Evolutionary conservation across 345 rosid genomes (phyloP).

Genomic region (Camelina sativa): DNA sequence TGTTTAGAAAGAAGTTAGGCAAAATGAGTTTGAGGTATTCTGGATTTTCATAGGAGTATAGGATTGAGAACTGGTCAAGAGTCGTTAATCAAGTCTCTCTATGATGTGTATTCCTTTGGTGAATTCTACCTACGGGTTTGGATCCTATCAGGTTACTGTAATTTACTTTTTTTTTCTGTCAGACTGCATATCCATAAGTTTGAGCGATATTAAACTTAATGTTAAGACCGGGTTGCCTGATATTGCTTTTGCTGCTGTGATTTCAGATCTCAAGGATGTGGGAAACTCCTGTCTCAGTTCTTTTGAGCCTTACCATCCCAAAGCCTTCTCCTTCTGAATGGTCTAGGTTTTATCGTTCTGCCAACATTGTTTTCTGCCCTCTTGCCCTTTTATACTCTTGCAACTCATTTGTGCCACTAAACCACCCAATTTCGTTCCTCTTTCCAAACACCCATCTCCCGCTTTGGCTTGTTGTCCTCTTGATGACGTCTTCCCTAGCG

Average conservation of each 20-base stretch:
- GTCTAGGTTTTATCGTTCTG: slow-evolving; percentile 75
- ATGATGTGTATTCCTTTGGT: slow-evolving; percentile 3
- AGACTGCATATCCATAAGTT: slow-evolving; percentile 15
- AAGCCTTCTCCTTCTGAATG: slow-evolving; percentile 77
- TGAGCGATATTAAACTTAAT: background rate
- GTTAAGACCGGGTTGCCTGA: background rate
- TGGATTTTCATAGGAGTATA: background rate
- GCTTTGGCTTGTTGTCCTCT: slow-evolving; percentile 77
- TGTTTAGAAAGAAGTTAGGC: slow-evolving; percentile 13
- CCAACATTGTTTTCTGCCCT: slow-evolving; percentile 84
- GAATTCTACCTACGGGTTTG: background rate
- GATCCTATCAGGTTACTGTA: slow-evolving; percentile 7
- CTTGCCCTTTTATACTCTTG: slow-evolving; percentile 76
- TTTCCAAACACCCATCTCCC: slow-evolving; percentile 73
- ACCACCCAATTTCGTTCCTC: slow-evolving; percentile 82
- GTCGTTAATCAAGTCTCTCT: slow-evolving; percentile 24
- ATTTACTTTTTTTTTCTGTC: slow-evolving; percentile 23
- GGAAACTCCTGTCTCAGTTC: slow-evolving; percentile 72
- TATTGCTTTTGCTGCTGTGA: slow-evolving; percentile 18
- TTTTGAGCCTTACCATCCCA: slow-evolving; percentile 83
- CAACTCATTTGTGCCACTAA: slow-evolving; percentile 77
- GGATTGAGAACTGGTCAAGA: background rate
- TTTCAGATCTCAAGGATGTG: slow-evolving; percentile 72
- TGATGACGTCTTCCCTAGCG: slow-evolving; percentile 72
- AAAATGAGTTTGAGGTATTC: background rate